Base-by-base conservation (phyloP, 306 rosid species). In the Glycine soja region DNA sequence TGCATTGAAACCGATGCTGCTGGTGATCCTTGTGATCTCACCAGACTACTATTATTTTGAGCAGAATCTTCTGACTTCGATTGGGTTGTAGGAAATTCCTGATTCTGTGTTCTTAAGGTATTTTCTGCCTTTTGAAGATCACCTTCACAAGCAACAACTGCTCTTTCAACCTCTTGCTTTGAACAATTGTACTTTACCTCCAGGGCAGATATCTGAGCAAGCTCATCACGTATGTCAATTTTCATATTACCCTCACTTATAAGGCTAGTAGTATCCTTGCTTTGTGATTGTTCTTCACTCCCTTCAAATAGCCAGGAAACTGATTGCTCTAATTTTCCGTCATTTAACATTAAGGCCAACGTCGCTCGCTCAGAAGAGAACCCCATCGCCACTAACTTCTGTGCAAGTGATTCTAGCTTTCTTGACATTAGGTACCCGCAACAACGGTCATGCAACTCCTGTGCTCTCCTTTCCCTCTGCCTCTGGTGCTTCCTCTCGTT, bases 401-500 rank as follows among this genome's bases (percentile, higher is more conserved):
- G 94, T 32, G 92, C 87, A 64, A 93, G 98, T 71, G 88, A 85
- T 79, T 93, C 98, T 13, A 93, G 90, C 84, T 90, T 93, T 84
- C 91, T 88, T 66, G 97, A 89, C 97, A 93, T 84, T n/a, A 93
- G 87, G 84, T 90, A 93, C 7, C 88, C 88, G 57, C 67, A 73
- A 71, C 97, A 93, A n/a, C 90, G 86, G 7, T 93, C 98, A 10
- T 88, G 94, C 87, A 93, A 85, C 84, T 93, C 97, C 61, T 86
- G 97, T 68, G 98, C 93, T 62, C 97, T 86, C 86, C 89, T 90
- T 86, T 93, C 98, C 83, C 83, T 93, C 84, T 93, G 98, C 56
- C 97, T 90, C 83, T 93, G 98, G 75, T 93, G 98, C 85, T 93
- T 93, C 81, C 89, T 91, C 87, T 93, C 98, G 54, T 93, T 93